Conservation (phyloP, 352 stramenopile species). For the Phytophthora nicotianae region DNA sequence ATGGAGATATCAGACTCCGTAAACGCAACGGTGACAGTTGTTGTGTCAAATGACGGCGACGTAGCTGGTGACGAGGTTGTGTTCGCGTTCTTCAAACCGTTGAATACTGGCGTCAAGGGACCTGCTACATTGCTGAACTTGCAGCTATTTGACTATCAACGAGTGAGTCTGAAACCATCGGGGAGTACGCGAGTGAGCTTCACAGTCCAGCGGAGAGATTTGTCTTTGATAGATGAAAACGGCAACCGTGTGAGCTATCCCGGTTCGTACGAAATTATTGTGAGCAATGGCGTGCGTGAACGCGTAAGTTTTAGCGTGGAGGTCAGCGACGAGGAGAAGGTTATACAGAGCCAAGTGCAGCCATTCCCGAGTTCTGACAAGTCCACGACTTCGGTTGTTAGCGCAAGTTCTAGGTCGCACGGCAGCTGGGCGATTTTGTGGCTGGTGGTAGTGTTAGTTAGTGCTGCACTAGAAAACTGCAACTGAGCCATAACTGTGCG, state of each 20-base stretch:
- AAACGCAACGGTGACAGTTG: conserved; percentile 47
- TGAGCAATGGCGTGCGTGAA: conserved; percentile 65
- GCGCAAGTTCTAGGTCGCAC: too few relatives aligned
- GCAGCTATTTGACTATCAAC: conserved; percentile 66
- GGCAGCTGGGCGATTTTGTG: too few relatives aligned
- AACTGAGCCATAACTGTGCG: too few relatives aligned
- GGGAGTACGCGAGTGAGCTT: conserved; percentile 39
- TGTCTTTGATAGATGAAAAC: conserved; percentile 50
- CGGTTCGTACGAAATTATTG: conserved; percentile 69
- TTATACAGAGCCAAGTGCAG: neutral
- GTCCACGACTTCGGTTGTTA: conserved; percentile 23
- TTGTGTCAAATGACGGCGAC: conserved; percentile 55
- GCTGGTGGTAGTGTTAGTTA: too few relatives aligned
- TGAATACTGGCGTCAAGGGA: conserved; percentile 50
- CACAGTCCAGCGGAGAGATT: conserved; percentile 32
- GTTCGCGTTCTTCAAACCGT: conserved; percentile 67
- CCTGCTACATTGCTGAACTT: conserved; percentile 63
- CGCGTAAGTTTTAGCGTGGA: conserved; percentile 44
- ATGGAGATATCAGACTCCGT: conserved; percentile 29
- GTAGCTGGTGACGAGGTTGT: conserved; percentile 63
- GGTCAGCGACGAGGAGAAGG: neutral
- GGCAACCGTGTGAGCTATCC: conserved; percentile 54
- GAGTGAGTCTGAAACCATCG: conserved; percentile 41
- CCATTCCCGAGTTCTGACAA: conserved; percentile 2
- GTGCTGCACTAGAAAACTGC: too few relatives aligned